phyloP scores from a whole-genome alignment of 331 rosid species.

The Pyrus hybrid region DNA sequence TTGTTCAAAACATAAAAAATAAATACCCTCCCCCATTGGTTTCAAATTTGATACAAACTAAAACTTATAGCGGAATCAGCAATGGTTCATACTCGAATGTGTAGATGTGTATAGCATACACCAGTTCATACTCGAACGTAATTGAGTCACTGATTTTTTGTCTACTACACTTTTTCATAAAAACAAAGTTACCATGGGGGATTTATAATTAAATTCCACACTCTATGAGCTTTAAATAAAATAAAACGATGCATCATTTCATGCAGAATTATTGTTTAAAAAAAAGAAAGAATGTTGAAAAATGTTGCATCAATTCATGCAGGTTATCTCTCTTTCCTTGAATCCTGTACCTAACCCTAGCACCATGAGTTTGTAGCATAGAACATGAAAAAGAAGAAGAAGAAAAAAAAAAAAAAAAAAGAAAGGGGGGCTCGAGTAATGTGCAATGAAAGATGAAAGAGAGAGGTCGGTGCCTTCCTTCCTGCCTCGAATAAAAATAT shows the following conservation, averaged over 20 bases:
- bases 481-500: background rate
- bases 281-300: background rate
- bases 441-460: no score
- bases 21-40: no score
- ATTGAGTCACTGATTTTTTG: no score
- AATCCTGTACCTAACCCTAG: background rate
- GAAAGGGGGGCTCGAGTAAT: no score
- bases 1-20: no score
- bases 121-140: no score
- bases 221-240: background rate
- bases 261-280: background rate
- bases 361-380: no score
- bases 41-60: background rate
- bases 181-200: background rate
- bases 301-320: background rate
- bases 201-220: no score
- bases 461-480: background rate
- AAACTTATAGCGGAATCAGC: background rate
- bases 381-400: no score
- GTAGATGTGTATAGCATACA: no score
- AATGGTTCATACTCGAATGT: no score
- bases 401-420: no score
- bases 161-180: background rate
- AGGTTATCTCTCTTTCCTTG: background rate
- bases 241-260: background rate